Evolutionary conservation across 2,329 filamentous ascomycete genomes (phyloP), one percentile per base, ranked within the genome.

Genomic region (Colletotrichum endophyticum): DNA sequence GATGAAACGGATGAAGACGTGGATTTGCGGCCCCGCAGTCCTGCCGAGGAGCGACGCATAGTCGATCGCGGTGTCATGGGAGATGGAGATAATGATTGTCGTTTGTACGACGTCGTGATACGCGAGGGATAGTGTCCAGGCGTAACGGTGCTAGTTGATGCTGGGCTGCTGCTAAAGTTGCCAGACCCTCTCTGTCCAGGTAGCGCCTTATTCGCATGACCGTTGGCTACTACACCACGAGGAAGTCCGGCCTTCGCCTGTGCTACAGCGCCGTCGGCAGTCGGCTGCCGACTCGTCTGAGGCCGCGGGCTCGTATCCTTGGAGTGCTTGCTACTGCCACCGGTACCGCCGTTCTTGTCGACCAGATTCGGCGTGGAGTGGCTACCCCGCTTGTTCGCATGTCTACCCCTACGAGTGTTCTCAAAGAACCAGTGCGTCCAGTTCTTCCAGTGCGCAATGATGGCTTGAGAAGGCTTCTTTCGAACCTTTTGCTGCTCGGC

Each of bases 1-100:
- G 96, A 98, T 1, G 96, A 98, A 19, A 99, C 93, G 0, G 96
- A 99, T 0, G 96, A 98, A 0, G 96, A 98, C 0, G 97, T 99
- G 1, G 96, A 99, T 84, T 99, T 99, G 77, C 97, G 92, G 49
- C 97, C 96, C 32, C 96, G 92, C 61, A 99, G 90, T 34, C 96
- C 96, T 59, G 91, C 92, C 7, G 95, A 98, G 4, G 95, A 92
- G 44, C 96, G 94, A 13, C 97, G 93, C 81, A 98, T 94, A 1
- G 95, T 95, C 7, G 95, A 96, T 53, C 96, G 94, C 5, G 97
- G 96, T 1, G 97, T 99, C 56, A 98, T 85, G 0, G 97, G 96
- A 4, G 93, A 94, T 0, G 97, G 97, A 0, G 95, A 98, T 12
- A 98, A 86, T 0, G 96, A 98, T 77, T 95, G 94, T 19, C 95